Conservation (phyloP, 78 protist species). For the Chrysochromulina parva region DNA sequence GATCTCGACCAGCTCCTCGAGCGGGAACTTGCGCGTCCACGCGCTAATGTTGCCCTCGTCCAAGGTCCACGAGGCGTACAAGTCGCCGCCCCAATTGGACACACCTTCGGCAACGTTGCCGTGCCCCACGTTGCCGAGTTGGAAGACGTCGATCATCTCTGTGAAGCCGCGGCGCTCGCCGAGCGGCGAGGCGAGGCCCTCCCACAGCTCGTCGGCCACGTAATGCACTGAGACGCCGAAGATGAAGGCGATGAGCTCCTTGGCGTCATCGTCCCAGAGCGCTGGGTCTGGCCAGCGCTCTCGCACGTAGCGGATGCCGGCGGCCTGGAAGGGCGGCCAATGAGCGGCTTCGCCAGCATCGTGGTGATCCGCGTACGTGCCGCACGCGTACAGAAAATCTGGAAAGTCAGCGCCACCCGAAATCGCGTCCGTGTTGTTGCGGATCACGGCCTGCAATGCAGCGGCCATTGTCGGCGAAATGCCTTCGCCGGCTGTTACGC, state of each 20-base stretch:
- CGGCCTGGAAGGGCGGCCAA: neutral
- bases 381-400: constrained; percentile 16
- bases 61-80: neutral
- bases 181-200: neutral
- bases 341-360: constrained; percentile 15
- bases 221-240: constrained; percentile 22
- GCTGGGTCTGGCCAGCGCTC: neutral
- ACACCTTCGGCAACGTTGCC: neutral
- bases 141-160: neutral
- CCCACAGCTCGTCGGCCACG: neutral
- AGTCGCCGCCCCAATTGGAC: neutral
- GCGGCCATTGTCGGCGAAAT: too few relatives aligned
- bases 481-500: too few relatives aligned
- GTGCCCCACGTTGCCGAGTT: neutral
- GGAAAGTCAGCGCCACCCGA: constrained; percentile 7
- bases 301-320: neutral
- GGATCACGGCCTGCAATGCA: too few relatives aligned
- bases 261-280: neutral
- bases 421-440: neutral
- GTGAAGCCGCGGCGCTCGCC: neutral
- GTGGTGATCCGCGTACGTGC: constrained; percentile 7
- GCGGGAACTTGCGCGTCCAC: neutral
- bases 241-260: neutral
- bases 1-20: neutral
- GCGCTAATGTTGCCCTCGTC: neutral